These are phyloP conservation scores for Pseudogymnoascus destructans DNA, from an alignment of 2,329 filamentous ascomycete genomes.

Conservation along the genomic window DNA sequence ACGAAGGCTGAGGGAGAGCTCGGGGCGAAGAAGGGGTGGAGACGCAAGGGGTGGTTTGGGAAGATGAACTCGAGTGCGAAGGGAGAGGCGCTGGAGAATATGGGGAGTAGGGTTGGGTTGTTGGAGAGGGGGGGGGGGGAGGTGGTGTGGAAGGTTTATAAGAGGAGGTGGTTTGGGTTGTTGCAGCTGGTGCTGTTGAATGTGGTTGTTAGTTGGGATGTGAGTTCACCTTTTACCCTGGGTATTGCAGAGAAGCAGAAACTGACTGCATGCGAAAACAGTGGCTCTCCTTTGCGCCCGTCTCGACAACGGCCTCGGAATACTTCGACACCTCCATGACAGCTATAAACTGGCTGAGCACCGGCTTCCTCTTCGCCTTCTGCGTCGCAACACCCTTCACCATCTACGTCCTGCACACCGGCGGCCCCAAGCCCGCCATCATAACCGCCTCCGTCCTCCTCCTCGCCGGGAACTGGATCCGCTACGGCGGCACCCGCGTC, in stretches of 20 bases:
- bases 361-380: conserved; percentile 76
- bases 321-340: conserved; percentile 67
- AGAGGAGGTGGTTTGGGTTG: conserved; percentile 79
- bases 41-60: neutral
- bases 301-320: conserved; percentile 57
- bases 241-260: neutral
- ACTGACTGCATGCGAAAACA: conserved; percentile 26
- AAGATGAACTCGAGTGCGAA: neutral
- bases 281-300: conserved; percentile 88
- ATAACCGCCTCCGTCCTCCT: conserved; percentile 59
- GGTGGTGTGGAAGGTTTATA: conserved; percentile 49
- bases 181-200: conserved; percentile 76
- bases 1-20: neutral
- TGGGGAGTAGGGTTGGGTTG: neutral
- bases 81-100: conserved; percentile 4
- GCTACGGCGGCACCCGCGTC: conserved; percentile 56
- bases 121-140: conserved; percentile 1
- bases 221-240: conserved; percentile 36
- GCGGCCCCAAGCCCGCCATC: conserved; percentile 67
- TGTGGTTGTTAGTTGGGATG: conserved; percentile 89
- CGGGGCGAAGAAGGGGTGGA: neutral
- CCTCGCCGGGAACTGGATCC: conserved; percentile 80
- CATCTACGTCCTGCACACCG: conserved; percentile 63
- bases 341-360: conserved; percentile 86
- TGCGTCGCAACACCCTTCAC: conserved; percentile 56